Evolutionary conservation across 2,329 filamentous ascomycete genomes (phyloP), one percentile per base, ranked within the genome.

Genomic region (Huntiella moniliformis): DNA sequence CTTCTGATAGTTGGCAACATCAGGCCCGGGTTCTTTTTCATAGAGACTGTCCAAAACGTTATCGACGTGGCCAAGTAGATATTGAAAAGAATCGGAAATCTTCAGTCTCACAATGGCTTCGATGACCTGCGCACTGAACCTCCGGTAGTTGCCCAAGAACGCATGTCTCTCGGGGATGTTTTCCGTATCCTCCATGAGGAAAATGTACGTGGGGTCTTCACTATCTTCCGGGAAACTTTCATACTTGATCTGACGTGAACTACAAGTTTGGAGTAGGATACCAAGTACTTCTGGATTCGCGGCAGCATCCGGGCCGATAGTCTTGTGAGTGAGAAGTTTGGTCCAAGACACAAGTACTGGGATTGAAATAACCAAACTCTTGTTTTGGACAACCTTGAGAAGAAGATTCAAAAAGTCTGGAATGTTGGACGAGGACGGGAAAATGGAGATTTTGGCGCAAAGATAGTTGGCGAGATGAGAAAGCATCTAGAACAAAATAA

Each of bases 91-190:
- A 51, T 95, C 87, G 43, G 82, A 74, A 2, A 87, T 77, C 54
- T 84, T 82, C 53, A 82, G 73, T 52, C 82, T 73, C 16, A 92
- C 85, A 51, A 96, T 84, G 12, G 73, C 73, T 61, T 96, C 88
- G 46, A 98, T 85, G 18, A 95, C 74, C 50, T 83, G 79, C 3
- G 79, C 77, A 58, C 86, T 91, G 56, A 94, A 96, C 49, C 91
- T 74, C 35, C 91, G 73, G 60, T 98, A 98, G 57, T 98, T 96
- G 3, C 88, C 86, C 8, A 96, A 70, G 58, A 98, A 98, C 1
- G 86, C 85, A 61, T 98, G 91, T 17, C 86, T 74, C 58, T 98
- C 91, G 0, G 91, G 91, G 15, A 88, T 68, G 0, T 88, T 96
- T 56, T 98, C 91, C 47, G 94, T 92, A 57, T 98, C 91, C 56